phyloP scores from a whole-genome alignment of 2,329 filamentous ascomycete species.

The Neocatenulostroma microsporum region DNA sequence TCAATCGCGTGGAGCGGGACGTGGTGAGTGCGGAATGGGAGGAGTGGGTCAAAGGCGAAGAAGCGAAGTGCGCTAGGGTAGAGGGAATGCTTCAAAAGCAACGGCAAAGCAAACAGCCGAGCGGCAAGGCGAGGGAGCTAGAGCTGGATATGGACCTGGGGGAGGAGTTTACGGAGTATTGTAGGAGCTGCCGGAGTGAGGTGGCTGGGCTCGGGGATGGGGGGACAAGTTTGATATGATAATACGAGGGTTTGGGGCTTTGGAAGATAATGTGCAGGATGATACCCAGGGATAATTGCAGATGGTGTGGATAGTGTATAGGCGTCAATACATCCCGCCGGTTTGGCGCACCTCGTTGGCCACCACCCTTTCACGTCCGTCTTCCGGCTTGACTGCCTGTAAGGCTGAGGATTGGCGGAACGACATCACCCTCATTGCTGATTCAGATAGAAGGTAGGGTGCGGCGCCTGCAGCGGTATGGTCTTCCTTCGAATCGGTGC shows the following conservation, averaged over 20 bases:
- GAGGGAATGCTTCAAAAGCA: slow-evolving; percentile 41
- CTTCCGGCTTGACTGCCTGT: too few relatives aligned
- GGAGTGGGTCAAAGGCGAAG: slow-evolving; percentile 80
- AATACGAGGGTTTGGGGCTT: slow-evolving; percentile 8
- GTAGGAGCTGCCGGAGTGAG: slow-evolving; percentile 50
- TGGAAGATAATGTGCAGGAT: not conserved
- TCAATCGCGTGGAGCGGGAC: slow-evolving; percentile 83
- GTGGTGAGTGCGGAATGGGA: slow-evolving; percentile 86
- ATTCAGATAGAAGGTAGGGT: too few relatives aligned
- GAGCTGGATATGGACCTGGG: slow-evolving; percentile 45
- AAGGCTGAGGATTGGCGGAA: too few relatives aligned
- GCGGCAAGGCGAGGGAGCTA: too few relatives aligned
- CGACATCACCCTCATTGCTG: too few relatives aligned
- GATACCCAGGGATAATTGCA: slow-evolving; percentile 1
- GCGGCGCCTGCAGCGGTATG: too few relatives aligned
- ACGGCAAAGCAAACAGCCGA: too few relatives aligned
- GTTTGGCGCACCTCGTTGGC: too few relatives aligned
- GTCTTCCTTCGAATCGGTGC: too few relatives aligned
- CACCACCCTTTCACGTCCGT: too few relatives aligned
- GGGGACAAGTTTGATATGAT: slow-evolving; percentile 9
- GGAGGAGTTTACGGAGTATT: slow-evolving; percentile 52
- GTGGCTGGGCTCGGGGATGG: slow-evolving; percentile 10
- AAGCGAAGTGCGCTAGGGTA: slow-evolving; percentile 61
- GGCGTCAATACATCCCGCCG: too few relatives aligned
- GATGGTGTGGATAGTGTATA: too few relatives aligned